Evolutionary conservation across 1,139 yeast genomes (phyloP).

Genomic region (Blastobotrys aristatus): DNA sequence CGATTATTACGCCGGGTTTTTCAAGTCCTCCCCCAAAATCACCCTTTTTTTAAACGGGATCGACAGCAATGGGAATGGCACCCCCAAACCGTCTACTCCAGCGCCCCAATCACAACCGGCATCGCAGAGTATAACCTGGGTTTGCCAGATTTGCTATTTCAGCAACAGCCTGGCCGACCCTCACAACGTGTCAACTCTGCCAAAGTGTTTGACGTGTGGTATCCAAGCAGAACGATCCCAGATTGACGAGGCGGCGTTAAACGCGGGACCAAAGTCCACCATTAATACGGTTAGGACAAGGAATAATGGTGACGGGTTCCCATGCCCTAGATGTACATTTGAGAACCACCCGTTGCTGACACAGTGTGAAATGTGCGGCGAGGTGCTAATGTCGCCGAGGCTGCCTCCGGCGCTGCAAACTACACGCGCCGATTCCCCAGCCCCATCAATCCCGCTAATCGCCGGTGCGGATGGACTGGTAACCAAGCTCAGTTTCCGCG

Average conservation of each 20-base stretch:
- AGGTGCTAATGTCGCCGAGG: slow-evolving; percentile 42
- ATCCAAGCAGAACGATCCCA: slow-evolving; percentile 43
- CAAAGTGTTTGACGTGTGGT: slow-evolving; percentile 76
- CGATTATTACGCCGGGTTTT: slow-evolving; percentile 52
- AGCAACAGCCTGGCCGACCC: slow-evolving; percentile 48
- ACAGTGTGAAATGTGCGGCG: slow-evolving; percentile 85
- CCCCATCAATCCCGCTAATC: slow-evolving; percentile 21
- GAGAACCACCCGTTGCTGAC: slow-evolving; percentile 73
- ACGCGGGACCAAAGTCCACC: slow-evolving; percentile 6
- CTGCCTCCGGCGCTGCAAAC: slow-evolving; percentile 27
- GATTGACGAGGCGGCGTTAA: slow-evolving; percentile 30
- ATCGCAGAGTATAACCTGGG: slow-evolving; percentile 47
- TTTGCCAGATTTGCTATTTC: slow-evolving; percentile 77
- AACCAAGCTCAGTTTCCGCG: slow-evolving; percentile 32
- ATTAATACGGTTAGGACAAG: background rate
- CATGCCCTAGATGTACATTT: slow-evolving; percentile 81
- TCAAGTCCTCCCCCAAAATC: slow-evolving; percentile 76
- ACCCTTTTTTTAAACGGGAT: slow-evolving; percentile 36
- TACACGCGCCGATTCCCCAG: slow-evolving; percentile 24
- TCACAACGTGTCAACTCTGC: slow-evolving; percentile 40
- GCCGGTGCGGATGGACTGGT: slow-evolving; percentile 17
- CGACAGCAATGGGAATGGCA: slow-evolving; percentile 8
- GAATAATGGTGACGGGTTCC: slow-evolving; percentile 36
- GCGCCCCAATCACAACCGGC: background rate
- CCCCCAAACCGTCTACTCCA: slow-evolving; percentile 7